Base-by-base conservation (phyloP, 1,139 yeast species). In the Entelexis paramagnoliae region DNA sequence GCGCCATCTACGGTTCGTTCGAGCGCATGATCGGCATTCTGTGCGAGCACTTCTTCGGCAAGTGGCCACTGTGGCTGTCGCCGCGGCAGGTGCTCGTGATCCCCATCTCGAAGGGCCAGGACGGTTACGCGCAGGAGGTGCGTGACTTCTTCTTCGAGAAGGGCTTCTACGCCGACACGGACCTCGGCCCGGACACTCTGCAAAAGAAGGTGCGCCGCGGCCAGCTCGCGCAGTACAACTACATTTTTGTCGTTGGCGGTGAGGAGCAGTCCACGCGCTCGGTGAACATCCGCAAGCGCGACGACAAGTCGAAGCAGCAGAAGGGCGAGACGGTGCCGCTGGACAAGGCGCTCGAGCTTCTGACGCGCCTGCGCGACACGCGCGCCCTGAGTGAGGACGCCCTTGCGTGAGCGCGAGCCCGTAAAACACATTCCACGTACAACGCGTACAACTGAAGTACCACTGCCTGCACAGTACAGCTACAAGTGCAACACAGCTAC, bases 31-130 rank as follows among this genome's bases (percentile, higher is more conserved):
- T 95, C 60, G 97, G 96, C 57, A 87, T 91, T 63, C 80, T 91
- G 70, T 88, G 95, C 55, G 98, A 91, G 70, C 97, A 91, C 72
- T 89, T 76, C 72, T 94, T 89, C 66, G 98, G 98, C 65, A 88
- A 86, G 69, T 89, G 97, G 97, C 98, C 98, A 64, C 83, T 91
- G 77, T 91, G 98, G 98, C 76, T 91, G 64, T 88, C 96, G 32
- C 98, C 98, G 64, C 84, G 97, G 76, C 98, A 91, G 72, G 76
- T 88, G 53, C 75, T 88, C 65, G 91, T 91, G 64, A 89, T 91
- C 33, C 98, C 98, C 61, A 95, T 91, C 63, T 96, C 96, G 64
- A 93, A 85, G 59, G 86, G 86, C 68, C 89, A 83, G 74, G 80
- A 76, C 65, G 95, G 81, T 59, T 91, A 91, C 65, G 97, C 96